Percentiles rank a stretch among this genome's conserved stretches.
Conservation (phyloP, 148 eudicot genomes). For the Arbutus unedo region DNA sequence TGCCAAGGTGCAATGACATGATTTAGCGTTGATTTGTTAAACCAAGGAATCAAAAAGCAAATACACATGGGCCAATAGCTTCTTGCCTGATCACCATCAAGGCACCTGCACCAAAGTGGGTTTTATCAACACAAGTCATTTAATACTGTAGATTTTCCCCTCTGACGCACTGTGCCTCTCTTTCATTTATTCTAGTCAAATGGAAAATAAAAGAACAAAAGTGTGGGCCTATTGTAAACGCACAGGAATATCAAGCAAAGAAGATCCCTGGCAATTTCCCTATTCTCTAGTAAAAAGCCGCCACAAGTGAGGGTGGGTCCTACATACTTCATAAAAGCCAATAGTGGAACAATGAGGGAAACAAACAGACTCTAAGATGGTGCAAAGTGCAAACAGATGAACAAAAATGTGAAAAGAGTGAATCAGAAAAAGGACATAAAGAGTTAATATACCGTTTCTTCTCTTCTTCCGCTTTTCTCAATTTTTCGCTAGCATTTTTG, state of each 20-base stretch:
- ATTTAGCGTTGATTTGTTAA: neutral
- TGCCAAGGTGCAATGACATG: neutral
- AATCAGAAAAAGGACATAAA: constrained; percentile 9
- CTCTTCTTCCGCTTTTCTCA: constrained; percentile 77
- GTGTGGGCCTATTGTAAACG: neutral
- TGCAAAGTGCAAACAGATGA: neutral
- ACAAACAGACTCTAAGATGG: neutral
- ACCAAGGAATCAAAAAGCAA: neutral
- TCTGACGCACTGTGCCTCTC: neutral
- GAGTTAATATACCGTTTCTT: constrained; percentile 63
- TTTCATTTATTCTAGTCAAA: neutral
- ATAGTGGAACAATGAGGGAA: neutral
- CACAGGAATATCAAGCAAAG: neutral
- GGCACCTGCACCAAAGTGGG: neutral
- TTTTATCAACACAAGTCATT: neutral
- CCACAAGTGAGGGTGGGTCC: neutral
- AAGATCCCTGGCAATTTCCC: too few species aligned
- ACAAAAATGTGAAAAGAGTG: constrained; percentile 7
- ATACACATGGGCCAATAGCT: neutral
- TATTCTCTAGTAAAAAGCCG: neutral
- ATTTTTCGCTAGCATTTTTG: constrained; percentile 60
- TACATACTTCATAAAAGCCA: neutral
- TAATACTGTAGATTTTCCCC: neutral
- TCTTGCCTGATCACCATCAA: neutral
- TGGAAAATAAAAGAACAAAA: neutral